Evolutionary conservation across 2,329 filamentous ascomycete genomes (phyloP), one percentile per base, ranked within the genome.

Genomic region (Aspergillus piperis): DNA sequence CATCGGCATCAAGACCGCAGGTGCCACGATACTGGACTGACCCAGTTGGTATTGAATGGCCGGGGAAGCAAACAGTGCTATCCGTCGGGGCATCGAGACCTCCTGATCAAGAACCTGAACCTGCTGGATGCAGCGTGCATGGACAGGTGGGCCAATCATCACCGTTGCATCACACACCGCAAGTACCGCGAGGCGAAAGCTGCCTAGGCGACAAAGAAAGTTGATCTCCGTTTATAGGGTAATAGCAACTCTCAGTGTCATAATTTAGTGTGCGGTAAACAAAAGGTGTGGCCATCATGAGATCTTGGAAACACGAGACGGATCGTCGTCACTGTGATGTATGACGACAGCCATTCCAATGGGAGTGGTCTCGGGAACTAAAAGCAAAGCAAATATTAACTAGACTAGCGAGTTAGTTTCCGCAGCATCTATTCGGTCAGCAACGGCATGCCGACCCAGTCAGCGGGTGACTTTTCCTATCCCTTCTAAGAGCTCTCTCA

Each of bases 81-180:
- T 36, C 32, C 32, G 32, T 36, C 32, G 32, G 32, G 32, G 32
- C 32, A 36, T 36, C 32, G 32, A 36, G 32, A 36, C 32, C 32
- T 36, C 32, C 32, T 36, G 32, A 36, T 36, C 11, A 36, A 44
- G 41, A 44, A 21, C 3, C 13, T 44, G 19, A 17, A 49, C 47
- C 21, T 30, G 15, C 25, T 54, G 7, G 8, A 1, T 44, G 25
- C 17, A 44, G 21, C 27, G 11, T 55, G 39, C 17, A 32, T 55
- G 39, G 53, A 25, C 52, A 41, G 44, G 57, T 44, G 30, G 39
- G 38, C 48, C 36, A 58, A 62, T 61, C 38, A 47, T 39, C 38
- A 27, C 30, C n/a, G 54, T 57, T 60, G 57, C 59, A 64, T 64
- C 62, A 64, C 57, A 64, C 57, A 64, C 57, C 62, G 59, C 57